Evolutionary conservation across 345 rosid species (phyloP).

Genomic region (Viola odorata): DNA sequence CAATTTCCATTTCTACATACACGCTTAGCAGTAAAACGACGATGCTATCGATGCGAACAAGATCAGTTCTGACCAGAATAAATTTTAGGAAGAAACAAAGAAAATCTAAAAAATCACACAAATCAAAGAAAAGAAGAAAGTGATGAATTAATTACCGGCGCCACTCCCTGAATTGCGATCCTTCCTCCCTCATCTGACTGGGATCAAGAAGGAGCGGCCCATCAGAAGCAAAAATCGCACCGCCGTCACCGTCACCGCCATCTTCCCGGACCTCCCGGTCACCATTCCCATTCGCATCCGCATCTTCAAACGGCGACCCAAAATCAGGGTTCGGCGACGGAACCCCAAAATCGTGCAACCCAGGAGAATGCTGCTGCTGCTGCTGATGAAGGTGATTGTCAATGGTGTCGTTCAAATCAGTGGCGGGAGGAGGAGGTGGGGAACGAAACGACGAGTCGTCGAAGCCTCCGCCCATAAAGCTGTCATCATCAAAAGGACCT

Average conservation of each 20-base stretch:
- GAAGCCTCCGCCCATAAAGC: background rate
- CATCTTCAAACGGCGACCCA: constrained; percentile 9
- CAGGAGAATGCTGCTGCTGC: constrained; percentile 6
- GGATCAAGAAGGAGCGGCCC: constrained; percentile 25
- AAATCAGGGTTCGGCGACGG: constrained; percentile 5
- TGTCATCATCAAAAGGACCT: constrained; percentile 6
- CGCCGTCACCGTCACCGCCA: background rate
- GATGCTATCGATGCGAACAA: background rate
- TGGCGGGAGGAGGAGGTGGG: background rate
- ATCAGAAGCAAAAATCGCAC: constrained; percentile 11
- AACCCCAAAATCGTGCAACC: constrained; percentile 7
- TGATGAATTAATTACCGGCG: constrained; percentile 15
- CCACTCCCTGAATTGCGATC: constrained; percentile 21
- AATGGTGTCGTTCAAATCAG: background rate
- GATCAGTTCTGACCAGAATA: background rate
- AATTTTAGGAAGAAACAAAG: background rate
- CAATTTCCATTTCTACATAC: background rate
- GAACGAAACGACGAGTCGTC: constrained; percentile 4
- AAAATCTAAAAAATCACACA: background rate
- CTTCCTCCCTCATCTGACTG: constrained; percentile 21
- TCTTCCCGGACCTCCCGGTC: background rate
- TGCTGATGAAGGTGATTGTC: background rate
- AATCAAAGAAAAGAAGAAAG: background rate
- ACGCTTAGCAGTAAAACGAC: background rate
- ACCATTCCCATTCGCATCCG: background rate